Base-by-base conservation (phyloP, 2,329 filamentous ascomycete species). In the Cercospora sp. region DNA sequence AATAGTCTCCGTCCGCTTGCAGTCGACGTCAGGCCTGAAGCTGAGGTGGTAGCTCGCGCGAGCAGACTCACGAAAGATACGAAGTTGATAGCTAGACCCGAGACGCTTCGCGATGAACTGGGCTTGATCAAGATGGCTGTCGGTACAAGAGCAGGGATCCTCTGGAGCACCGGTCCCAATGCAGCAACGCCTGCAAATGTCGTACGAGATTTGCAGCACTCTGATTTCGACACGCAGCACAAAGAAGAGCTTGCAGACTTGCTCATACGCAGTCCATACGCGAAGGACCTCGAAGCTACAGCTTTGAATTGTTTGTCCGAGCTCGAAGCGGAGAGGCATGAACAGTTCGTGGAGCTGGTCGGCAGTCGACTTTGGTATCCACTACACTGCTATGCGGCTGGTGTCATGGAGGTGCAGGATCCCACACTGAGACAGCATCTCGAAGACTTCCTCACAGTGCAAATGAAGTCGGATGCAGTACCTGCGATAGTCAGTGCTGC, bases 341-440 rank as follows among this genome's bases (percentile, higher is more conserved):
- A 62, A 4, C 53, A 61, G 12, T 72, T 74, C 51, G 58, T 66
- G 10, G 28, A 68, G 21, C 40, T 74, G 18, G 40, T 75, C 34
- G 66, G 69, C 32, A 57, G 62, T 12, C 45, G 69, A 24, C 68
- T 79, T 12, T 69, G 77, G 55, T 64, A 63, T 8, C 74, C 76
- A 10, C 51, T 77, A 2, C 68, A 71, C n/a, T 73, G 78, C 13
- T 77, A 77, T 68, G 59, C 70, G 2, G 65, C 67, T 21, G 76
- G 75, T 10, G 59, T 75, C 24, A 65, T 73, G 13, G 69, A 66
- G 21, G 70, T 76, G 30, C 40, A 64, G 24, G 75, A 77, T n/a
- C 32, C 71, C 5, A 70, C 72, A 6, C 70, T 79, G 3, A 70
- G 71, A 49, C 53, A 72, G n/a, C 73, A 75, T 59, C 71, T 77